Conservation (phyloP, 2,329 filamentous ascomycete species). For the Fusarium temperatum region DNA sequence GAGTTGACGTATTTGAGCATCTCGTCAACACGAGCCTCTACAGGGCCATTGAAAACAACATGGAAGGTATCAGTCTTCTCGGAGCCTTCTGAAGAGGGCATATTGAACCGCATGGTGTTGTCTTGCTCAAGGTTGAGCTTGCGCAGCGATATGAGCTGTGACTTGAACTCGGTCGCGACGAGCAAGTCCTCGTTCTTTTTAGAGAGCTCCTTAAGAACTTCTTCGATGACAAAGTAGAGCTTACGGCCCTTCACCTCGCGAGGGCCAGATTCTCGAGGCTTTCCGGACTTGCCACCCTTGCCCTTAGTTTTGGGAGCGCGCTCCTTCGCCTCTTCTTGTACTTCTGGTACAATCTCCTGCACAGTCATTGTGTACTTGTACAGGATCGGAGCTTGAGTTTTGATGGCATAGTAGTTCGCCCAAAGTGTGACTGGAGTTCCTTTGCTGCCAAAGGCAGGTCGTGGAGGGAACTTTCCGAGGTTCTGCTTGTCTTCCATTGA, state of each 20-base stretch:
- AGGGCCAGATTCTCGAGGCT: conserved; percentile 10
- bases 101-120: conserved; percentile 47
- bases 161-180: conserved; percentile 61
- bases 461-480: conserved; percentile 51
- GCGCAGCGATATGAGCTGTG: conserved; percentile 53
- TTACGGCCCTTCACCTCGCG: conserved; percentile 54
- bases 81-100: conserved; percentile 46
- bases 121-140: conserved; percentile 48
- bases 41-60: conserved; percentile 54
- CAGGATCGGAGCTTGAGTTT: conserved; percentile 48
- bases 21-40: conserved; percentile 49
- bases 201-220: conserved; percentile 49
- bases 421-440: conserved; percentile 58
- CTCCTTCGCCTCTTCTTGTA: conserved; percentile 10
- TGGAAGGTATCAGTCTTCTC: conserved; percentile 48
- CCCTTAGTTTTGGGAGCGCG: conserved; percentile 10
- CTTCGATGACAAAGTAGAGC: conserved; percentile 53
- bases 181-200: conserved; percentile 43
- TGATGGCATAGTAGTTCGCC: conserved; percentile 64
- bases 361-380: conserved; percentile 59
- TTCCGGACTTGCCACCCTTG: conserved; percentile 18
- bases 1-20: conserved; percentile 57
- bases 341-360: conserved; percentile 30
- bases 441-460: conserved; percentile 59
- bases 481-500: conserved; percentile 37